Percentiles rank a stretch among this genome's conserved stretches.
These are phyloP conservation scores for Colletotrichum phormii DNA, from an alignment of 2,329 filamentous ascomycete species.

Conservation along the genomic window DNA sequence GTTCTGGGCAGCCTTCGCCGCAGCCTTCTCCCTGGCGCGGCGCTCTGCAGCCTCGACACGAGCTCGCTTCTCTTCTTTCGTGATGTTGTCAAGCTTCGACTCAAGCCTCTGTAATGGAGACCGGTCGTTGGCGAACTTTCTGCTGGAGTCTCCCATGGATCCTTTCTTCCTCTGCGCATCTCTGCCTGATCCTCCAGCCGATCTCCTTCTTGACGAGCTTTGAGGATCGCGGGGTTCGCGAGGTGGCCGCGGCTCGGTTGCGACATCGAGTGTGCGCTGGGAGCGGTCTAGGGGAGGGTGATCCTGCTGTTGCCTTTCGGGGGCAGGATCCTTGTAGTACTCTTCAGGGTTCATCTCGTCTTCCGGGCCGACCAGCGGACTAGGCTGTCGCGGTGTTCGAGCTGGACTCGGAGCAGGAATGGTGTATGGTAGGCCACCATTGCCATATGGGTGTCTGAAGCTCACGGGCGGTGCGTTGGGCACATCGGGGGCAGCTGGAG, in stretches of 20 bases:
- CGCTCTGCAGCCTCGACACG: constrained; percentile 85
- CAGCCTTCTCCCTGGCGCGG: constrained; percentile 71
- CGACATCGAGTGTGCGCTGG: constrained; percentile 45
- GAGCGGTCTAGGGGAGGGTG: constrained; percentile 45
- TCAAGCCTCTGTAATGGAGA: constrained; percentile 96
- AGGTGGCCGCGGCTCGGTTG: not conserved
- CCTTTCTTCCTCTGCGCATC: constrained; percentile 47
- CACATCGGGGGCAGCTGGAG: constrained; percentile 69
- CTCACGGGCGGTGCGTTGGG: constrained; percentile 69
- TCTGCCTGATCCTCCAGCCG: constrained; percentile 14
- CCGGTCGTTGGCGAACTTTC: constrained; percentile 80
- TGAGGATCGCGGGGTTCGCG: constrained; percentile 13
- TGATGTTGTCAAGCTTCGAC: constrained; percentile 89
- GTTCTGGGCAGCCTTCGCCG: constrained; percentile 47
- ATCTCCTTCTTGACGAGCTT: constrained; percentile 25
- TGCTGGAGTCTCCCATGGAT: constrained; percentile 56
- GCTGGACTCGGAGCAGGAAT: constrained; percentile 44
- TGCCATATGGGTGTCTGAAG: constrained; percentile 63
- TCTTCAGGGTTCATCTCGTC: constrained; percentile 47
- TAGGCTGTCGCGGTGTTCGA: constrained; percentile 42
- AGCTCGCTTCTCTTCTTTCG: constrained; percentile 94
- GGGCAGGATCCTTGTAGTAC: constrained; percentile 43
- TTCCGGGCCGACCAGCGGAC: constrained; percentile 37
- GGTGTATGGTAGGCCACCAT: constrained; percentile 45
- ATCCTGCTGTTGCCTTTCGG: constrained; percentile 35